Conservation (phyloP, 805 yeast species). For the Hanseniaspora singularis region DNA sequence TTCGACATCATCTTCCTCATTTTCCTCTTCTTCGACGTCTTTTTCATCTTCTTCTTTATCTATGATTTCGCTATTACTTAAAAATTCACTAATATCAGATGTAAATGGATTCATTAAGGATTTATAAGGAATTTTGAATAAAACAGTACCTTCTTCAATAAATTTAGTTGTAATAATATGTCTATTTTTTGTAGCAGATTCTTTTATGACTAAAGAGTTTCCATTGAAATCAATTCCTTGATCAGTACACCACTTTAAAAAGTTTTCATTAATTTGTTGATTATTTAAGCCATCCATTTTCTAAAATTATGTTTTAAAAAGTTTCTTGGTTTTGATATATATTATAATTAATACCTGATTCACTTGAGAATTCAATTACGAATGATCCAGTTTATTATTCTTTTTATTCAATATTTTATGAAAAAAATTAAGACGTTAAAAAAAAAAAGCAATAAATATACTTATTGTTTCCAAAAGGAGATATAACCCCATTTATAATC, state of each 20-base stretch:
- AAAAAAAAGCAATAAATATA: no score
- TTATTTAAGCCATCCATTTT: no score
- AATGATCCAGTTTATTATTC: no score
- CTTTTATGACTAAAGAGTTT: slow-evolving; percentile 46
- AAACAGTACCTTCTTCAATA: slow-evolving; percentile 47
- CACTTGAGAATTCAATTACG: no score
- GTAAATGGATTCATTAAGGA: slow-evolving; percentile 47
- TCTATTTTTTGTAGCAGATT: slow-evolving; percentile 36
- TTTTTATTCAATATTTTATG: no score
- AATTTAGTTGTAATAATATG: slow-evolving; percentile 57
- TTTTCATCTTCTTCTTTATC: background rate
- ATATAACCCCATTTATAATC: no score
- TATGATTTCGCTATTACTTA: background rate
- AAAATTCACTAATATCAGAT: slow-evolving; percentile 37
- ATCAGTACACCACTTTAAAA: slow-evolving; percentile 35
- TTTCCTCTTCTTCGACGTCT: background rate
- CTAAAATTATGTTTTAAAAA: no score
- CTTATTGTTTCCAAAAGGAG: no score
- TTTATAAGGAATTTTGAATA: slow-evolving; percentile 58
- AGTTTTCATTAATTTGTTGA: slow-evolving; percentile 30
- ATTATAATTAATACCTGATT: no score
- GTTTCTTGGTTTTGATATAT: no score
- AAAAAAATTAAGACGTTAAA: no score
- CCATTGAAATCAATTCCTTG: slow-evolving; percentile 38
- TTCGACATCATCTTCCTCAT: slow-evolving; percentile 28